Base-by-base conservation (phyloP, 768 basidiomycete genomes). In the Hydnomerulius pinastri region DNA sequence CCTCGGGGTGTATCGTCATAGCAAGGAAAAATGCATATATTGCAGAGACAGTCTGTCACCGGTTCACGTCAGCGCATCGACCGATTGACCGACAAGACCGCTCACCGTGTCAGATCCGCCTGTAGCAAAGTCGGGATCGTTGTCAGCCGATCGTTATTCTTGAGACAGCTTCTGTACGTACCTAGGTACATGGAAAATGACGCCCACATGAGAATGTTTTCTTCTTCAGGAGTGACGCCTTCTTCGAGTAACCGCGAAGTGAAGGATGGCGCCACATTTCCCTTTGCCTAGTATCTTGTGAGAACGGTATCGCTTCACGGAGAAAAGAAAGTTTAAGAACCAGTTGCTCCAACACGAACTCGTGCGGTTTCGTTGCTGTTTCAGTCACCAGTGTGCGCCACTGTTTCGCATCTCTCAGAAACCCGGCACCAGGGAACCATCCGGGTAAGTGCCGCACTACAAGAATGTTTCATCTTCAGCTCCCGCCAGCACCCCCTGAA, bases 71-170 rank as follows among this genome's bases (percentile, higher is more conserved):
- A 41, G 8, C 0, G 6, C 30, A 67, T 1, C 77, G 15, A 77
- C 1, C 75, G 62, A 20, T 50, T 54, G 1, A 70, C 73, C 47
- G 76, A 61, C 4, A 77, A 71, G 68, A 29, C 13, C 1, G 21
- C 5, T 3, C 48, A 59, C 60, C 41, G 81, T 81, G 53, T 82
- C 80, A 0, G 79, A 76, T 8, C 74, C 79, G 45, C 74, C 63
- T 53, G 30, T 3, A 15, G 7, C 15, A 5, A n/a, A 4, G n/a
- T 53, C 12, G 46, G 13, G 4, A 40, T n/a, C n/a, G n/a, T n/a
- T n/a, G n/a, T n/a, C n/a, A n/a, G n/a, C n/a, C n/a, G n/a, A n/a
- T n/a, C n/a, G n/a, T n/a, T n/a, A n/a, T n/a, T n/a, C n/a, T n/a
- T n/a, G n/a, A n/a, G n/a, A n/a, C n/a, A n/a, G n/a, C n/a, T n/a